Conservation (phyloP, 2,329 filamentous ascomycete genomes). For the Calonectria honghensis region DNA sequence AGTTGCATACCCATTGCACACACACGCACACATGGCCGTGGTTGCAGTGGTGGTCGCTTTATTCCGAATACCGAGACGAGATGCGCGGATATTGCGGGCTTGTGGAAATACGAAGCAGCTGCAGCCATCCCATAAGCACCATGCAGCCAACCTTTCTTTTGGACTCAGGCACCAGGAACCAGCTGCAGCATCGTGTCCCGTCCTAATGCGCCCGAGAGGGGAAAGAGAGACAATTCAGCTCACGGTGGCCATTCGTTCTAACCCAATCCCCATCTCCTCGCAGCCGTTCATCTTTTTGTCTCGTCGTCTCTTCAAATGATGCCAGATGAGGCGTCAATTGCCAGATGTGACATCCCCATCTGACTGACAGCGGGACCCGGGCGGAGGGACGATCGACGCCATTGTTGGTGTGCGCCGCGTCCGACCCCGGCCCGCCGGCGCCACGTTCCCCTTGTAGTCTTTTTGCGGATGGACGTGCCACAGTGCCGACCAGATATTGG, state of each 20-base stretch:
- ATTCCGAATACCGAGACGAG: slow-evolving; percentile 5
- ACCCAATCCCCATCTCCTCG: not conserved
- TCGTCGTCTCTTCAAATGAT: not conserved
- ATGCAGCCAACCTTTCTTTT: slow-evolving; percentile 23
- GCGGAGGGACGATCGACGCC: slow-evolving; percentile 17
- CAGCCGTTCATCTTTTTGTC: not conserved
- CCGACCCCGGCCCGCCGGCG: slow-evolving; percentile 17
- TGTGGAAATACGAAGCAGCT: slow-evolving; percentile 36
- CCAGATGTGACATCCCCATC: slow-evolving; percentile 5
- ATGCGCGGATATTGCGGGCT: not conserved
- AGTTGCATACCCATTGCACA: not conserved
- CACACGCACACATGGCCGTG: not conserved
- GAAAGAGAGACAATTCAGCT: not conserved
- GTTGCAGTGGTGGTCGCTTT: not conserved
- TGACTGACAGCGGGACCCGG: slow-evolving; percentile 21
- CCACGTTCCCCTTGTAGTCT: slow-evolving; percentile 28
- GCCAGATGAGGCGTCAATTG: slow-evolving; percentile 15
- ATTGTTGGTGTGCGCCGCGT: slow-evolving; percentile 19
- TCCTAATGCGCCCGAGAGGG: slow-evolving; percentile 1
- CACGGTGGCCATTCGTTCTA: not conserved
- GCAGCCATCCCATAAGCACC: slow-evolving; percentile 18
- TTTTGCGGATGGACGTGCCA: slow-evolving; percentile 24
- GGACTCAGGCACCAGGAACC: slow-evolving; percentile 32
- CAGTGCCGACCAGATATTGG: slow-evolving; percentile 37
- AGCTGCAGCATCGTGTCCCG: not conserved